phyloP scores from a whole-genome alignment of 192 early-diverging fungal species.

The Coemansia sp. region DNA sequence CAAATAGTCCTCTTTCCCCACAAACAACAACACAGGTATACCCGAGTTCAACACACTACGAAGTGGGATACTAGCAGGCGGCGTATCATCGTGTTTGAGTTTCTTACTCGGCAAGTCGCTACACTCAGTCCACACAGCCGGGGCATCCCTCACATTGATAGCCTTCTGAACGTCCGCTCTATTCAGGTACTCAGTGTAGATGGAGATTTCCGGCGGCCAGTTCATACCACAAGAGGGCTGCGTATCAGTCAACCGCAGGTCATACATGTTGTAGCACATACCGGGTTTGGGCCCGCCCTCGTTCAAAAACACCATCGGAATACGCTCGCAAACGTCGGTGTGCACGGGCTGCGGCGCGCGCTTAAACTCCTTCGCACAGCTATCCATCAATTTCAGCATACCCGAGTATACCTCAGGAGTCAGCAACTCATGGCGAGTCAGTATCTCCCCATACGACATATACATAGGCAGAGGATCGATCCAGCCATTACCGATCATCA shows the following conservation, averaged over 20 bases:
- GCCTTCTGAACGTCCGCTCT: slow-evolving; percentile 57
- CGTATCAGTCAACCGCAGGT: slow-evolving; percentile 65
- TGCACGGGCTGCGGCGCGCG: slow-evolving; percentile 54
- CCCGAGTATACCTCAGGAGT: slow-evolving; percentile 16
- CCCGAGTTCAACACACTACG: slow-evolving; percentile 45
- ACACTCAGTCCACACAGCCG: slow-evolving; percentile 64
- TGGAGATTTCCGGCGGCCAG: slow-evolving; percentile 55
- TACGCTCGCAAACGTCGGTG: slow-evolving; percentile 43
- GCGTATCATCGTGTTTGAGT: slow-evolving; percentile 49
- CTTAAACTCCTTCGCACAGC: slow-evolving; percentile 43
- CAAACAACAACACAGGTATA: slow-evolving; percentile 61
- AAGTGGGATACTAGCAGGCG: slow-evolving; percentile 54
- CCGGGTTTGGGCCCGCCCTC: slow-evolving; percentile 41
- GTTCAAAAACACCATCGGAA: slow-evolving; percentile 34
- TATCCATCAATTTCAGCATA: slow-evolving; percentile 32
- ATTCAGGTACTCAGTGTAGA: slow-evolving; percentile 52
- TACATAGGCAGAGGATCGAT: slow-evolving; percentile 67
- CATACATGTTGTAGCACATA: slow-evolving; percentile 75
- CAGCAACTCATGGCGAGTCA: slow-evolving; percentile 44
- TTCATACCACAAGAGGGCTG: slow-evolving; percentile 65
- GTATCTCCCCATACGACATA: slow-evolving; percentile 55
- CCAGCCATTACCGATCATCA: slow-evolving; percentile 80
- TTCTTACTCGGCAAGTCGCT: slow-evolving; percentile 37
- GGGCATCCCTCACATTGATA: slow-evolving; percentile 52
- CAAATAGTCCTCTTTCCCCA: slow-evolving; percentile 70